Conservation (phyloP, 495 filamentous ascomycete species). For the Aspergillus saccharolyticus region DNA sequence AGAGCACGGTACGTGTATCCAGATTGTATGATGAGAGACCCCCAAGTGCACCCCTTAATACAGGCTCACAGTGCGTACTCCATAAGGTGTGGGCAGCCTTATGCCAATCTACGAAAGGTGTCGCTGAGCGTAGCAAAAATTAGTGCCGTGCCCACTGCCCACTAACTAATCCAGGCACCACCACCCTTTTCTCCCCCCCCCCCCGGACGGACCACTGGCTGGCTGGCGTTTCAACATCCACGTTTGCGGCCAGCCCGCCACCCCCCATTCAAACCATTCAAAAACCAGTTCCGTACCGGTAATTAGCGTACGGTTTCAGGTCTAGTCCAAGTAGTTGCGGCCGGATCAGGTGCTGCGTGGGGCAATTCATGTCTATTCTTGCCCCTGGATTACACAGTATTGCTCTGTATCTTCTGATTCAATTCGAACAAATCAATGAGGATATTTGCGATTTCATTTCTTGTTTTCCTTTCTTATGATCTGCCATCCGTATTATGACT, state of each 20-base stretch:
- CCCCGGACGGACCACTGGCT: neutral
- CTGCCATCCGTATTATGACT: neutral
- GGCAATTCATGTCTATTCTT: neutral
- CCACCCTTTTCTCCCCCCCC: too few species aligned
- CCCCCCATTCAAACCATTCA: neutral
- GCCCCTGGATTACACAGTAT: too few species aligned
- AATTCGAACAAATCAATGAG: too few species aligned
- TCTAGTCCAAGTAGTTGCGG: neutral
- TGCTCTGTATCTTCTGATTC: too few species aligned
- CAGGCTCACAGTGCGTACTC: too few species aligned
- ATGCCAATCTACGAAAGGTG: neutral
- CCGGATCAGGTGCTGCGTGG: slow-evolving; percentile 4
- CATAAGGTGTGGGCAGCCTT: neutral
- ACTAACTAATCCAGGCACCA: neutral
- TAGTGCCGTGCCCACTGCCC: too few species aligned
- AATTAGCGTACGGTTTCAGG: neutral
- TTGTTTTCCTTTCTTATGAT: too few species aligned
- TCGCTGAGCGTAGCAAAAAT: too few species aligned
- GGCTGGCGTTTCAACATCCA: neutral
- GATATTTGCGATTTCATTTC: too few species aligned
- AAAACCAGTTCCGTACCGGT: neutral
- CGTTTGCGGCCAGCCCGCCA: slow-evolving; percentile 1
- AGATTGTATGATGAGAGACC: neutral
- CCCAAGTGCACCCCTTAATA: neutral
- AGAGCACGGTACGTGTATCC: neutral